phyloP scores from a whole-genome alignment of 2,329 filamentous ascomycete species.

The Fusarium nurragi region DNA sequence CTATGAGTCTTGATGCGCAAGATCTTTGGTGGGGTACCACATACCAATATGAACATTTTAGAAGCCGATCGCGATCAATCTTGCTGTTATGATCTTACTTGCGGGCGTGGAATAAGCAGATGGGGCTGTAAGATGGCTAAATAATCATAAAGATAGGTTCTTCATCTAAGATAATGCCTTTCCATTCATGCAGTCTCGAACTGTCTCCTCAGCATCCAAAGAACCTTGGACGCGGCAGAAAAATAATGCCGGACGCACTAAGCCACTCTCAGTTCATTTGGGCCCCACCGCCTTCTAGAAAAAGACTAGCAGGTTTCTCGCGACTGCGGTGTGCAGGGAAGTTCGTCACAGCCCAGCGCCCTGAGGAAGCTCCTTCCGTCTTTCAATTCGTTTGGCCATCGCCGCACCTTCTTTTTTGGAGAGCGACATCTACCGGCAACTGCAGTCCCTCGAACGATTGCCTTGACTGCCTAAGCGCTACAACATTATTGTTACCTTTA shows the following conservation, averaged over 20 bases:
- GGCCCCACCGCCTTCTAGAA: slow-evolving; percentile 10
- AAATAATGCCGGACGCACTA: slow-evolving; percentile 31
- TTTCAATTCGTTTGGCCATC: slow-evolving; percentile 16
- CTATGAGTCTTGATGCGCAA: slow-evolving; percentile 19
- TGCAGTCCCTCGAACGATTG: neutral
- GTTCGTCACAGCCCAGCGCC: slow-evolving; percentile 23
- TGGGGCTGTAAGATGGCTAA: neutral
- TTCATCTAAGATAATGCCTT: neutral
- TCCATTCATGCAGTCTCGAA: slow-evolving; percentile 3
- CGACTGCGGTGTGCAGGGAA: slow-evolving; percentile 28
- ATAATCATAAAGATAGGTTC: slow-evolving; percentile 5
- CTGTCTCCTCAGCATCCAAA: slow-evolving; percentile 3
- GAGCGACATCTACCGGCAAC: slow-evolving; percentile 15
- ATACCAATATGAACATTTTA: slow-evolving; percentile 63
- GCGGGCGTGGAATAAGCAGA: neutral
- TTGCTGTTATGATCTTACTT: neutral
- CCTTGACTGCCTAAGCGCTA: neutral
- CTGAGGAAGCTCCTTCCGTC: slow-evolving; percentile 18
- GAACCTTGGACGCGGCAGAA: slow-evolving; percentile 37
- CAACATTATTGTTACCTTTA: neutral
- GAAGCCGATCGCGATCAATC: neutral
- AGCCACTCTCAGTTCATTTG: neutral
- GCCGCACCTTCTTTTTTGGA: slow-evolving; percentile 27
- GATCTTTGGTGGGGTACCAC: slow-evolving; percentile 24
- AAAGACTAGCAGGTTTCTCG: neutral